These are phyloP conservation scores for Exobasidium cylindrosporum DNA, from an alignment of 1,284 basidiomycete species.

Conservation along the genomic window DNA sequence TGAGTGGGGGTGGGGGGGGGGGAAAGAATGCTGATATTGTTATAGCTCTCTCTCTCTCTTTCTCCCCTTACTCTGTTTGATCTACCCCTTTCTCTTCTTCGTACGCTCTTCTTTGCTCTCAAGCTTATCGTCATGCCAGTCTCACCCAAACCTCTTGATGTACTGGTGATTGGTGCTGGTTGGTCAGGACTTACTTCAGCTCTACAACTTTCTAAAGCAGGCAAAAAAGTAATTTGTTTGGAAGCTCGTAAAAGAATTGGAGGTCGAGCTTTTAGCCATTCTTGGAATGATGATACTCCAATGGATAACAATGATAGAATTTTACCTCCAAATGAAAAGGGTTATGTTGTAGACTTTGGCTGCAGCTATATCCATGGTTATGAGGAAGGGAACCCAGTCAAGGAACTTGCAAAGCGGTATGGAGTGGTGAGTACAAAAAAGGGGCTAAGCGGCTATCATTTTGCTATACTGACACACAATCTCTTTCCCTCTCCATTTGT, in stretches of 20 bases:
- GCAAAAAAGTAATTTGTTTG: constrained; percentile 58
- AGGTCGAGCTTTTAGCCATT: constrained; percentile 58
- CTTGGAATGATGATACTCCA: constrained; percentile 29
- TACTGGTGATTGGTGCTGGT: constrained; percentile 60
- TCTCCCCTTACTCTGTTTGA: neutral
- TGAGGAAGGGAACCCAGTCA: constrained; percentile 58
- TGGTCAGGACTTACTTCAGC: constrained; percentile 60
- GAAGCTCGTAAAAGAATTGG: constrained; percentile 60
- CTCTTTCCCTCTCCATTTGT: neutral
- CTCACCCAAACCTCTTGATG: constrained; percentile 53
- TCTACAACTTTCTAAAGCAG: constrained; percentile 55
- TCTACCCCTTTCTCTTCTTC: no score
- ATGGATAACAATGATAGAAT: constrained; percentile 22
- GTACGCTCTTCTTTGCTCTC: no score
- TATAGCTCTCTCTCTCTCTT: neutral
- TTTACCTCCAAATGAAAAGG: neutral
- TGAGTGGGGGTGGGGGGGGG: neutral
- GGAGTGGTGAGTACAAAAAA: constrained; percentile 55
- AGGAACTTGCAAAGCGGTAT: constrained; percentile 56
- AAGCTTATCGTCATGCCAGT: no score
- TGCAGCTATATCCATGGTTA: constrained; percentile 61
- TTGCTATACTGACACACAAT: neutral
- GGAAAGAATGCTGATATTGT: neutral
- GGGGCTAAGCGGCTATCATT: no score
- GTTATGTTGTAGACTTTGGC: constrained; percentile 56